These are phyloP conservation scores for Teunomyces tritomae DNA, from an alignment of 805 yeast genomes.

Conservation along the genomic window DNA sequence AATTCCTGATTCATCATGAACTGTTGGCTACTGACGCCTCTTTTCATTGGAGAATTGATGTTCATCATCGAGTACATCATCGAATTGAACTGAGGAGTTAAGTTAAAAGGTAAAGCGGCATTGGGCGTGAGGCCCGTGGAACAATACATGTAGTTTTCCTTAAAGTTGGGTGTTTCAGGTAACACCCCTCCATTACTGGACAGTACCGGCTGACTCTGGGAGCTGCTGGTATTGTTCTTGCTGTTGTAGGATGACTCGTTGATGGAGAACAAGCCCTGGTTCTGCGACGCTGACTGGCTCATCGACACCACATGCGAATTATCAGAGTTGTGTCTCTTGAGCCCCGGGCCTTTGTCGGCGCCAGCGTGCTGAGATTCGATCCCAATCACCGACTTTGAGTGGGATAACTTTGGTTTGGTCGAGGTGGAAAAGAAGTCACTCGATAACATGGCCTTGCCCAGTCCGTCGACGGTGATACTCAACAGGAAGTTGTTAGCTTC, in stretches of 20 bases:
- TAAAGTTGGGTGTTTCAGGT: constrained; percentile 37
- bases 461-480: constrained; percentile 37
- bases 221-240: not conserved
- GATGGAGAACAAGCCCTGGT: constrained; percentile 3
- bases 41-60: constrained; percentile 29
- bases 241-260: not conserved
- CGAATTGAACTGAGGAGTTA: constrained; percentile 41
- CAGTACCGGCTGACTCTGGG: constrained; percentile 1
- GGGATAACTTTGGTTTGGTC: constrained; percentile 18
- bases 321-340: constrained; percentile 23
- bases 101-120: constrained; percentile 23
- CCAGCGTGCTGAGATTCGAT: constrained; percentile 15
- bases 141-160: constrained; percentile 23
- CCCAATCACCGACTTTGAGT: constrained; percentile 28
- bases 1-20: constrained; percentile 28
- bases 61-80: constrained; percentile 38
- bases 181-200: constrained; percentile 4
- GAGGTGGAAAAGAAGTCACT: constrained; percentile 15
- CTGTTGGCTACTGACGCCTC: constrained; percentile 13
- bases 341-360: not conserved
- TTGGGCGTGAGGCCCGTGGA: constrained; percentile 32
- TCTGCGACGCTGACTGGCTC: constrained; percentile 1
- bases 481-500: constrained; percentile 26
- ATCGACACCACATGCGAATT: constrained; percentile 14
- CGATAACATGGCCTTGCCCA: constrained; percentile 40